These are phyloP conservation scores for Pyrus pyrifolia DNA, from an alignment of 306 rosid species.

Conservation along the genomic window DNA sequence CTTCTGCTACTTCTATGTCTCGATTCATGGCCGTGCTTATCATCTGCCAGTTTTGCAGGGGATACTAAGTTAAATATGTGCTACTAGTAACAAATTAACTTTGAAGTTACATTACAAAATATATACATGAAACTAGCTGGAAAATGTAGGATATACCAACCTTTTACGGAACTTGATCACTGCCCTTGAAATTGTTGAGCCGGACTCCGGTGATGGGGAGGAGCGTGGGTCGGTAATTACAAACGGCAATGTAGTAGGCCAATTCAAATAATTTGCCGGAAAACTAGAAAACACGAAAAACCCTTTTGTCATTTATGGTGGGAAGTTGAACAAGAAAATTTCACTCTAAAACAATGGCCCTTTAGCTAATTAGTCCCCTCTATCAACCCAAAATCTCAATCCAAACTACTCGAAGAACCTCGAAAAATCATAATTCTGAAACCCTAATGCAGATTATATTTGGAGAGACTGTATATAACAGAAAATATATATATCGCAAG, in stretches of 20 bases:
- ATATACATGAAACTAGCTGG: background rate
- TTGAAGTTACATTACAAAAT: no score
- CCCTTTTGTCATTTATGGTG: constrained; percentile 59
- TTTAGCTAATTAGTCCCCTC: background rate
- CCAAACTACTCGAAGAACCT: background rate
- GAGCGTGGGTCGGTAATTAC: constrained; percentile 23
- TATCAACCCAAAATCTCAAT: background rate
- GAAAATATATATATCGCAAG: background rate
- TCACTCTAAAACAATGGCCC: constrained; percentile 10
- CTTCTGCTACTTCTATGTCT: background rate
- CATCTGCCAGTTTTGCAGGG: background rate
- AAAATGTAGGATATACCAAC: constrained; percentile 2
- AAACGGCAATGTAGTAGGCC: constrained; percentile 15
- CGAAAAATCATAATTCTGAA: background rate
- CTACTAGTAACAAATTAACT: background rate
- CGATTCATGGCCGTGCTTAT: background rate
- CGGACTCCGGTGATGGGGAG: constrained; percentile 34
- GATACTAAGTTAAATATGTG: background rate
- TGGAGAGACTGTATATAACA: background rate
- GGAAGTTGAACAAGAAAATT: background rate
- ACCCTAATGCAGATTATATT: background rate
- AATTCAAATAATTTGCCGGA: constrained; percentile 4
- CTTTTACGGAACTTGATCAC: constrained; percentile 67
- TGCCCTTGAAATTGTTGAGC: constrained; percentile 34
- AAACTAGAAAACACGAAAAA: constrained; percentile 11